Conservation (phyloP, 345 rosid genomes). For the Dimocarpus longan region DNA sequence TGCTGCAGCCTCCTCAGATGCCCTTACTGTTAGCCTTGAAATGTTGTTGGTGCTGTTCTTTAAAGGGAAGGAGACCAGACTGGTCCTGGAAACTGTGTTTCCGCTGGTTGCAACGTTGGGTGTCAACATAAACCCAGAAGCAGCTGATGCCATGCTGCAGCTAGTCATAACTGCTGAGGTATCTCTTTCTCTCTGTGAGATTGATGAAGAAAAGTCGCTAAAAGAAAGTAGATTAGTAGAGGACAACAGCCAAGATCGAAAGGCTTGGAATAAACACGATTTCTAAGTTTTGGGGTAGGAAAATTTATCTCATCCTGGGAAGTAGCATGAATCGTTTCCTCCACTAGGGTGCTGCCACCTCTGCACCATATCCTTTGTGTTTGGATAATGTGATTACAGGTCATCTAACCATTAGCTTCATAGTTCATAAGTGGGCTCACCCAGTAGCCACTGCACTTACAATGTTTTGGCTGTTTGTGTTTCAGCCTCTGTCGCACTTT, state of each 20-base stretch:
- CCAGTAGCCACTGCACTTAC: background rate
- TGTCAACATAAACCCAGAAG: constrained; percentile 56
- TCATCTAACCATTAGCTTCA: background rate
- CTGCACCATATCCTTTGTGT: constrained; percentile 43
- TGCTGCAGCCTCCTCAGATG: constrained; percentile 56
- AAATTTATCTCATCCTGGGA: constrained; percentile 43
- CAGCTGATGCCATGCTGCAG: constrained; percentile 71
- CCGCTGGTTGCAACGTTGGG: constrained; percentile 40
- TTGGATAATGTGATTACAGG: constrained; percentile 49
- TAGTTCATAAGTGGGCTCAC: background rate
- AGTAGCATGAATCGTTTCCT: constrained; percentile 35
- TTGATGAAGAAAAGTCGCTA: background rate
- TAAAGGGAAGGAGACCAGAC: constrained; percentile 46
- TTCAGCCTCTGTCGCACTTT: background rate
- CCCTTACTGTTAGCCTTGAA: constrained; percentile 63
- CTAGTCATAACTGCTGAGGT: constrained; percentile 45
- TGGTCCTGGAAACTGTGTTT: constrained; percentile 41
- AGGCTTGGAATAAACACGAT: constrained; percentile 40
- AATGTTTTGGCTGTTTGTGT: background rate
- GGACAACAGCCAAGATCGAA: constrained; percentile 27
- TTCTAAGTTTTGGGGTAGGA: constrained; percentile 13
- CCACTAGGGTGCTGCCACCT: constrained; percentile 71
- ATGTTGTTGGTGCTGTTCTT: constrained; percentile 32
- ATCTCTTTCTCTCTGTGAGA: constrained; percentile 1
- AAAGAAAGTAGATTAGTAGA: constrained; percentile 2